A percentile compares a stretch with the other conserved stretches of the same genome.
Evolutionary conservation across 345 rosid genomes (phyloP).

Genomic region (rapeseed (Brassica napus)): DNA sequence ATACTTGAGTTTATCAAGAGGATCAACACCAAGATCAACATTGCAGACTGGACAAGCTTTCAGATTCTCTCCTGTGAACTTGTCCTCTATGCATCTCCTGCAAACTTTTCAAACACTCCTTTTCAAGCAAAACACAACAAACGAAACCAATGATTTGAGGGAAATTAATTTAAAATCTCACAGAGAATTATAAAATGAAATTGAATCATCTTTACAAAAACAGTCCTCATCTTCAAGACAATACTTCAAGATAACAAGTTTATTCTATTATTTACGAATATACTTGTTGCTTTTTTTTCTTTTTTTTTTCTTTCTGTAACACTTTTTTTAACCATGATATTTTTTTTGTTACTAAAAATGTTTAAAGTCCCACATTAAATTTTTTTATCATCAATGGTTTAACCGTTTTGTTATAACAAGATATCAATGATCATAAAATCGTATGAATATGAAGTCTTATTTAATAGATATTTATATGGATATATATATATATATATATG

Average conservation of each 20-base stretch:
- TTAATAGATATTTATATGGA: too few relatives aligned
- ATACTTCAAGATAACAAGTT: not conserved
- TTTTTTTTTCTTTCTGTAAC: too few relatives aligned
- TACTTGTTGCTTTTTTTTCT: not conserved
- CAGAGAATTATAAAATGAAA: not conserved
- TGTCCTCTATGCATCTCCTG: conserved; percentile 25
- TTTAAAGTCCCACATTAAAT: too few relatives aligned
- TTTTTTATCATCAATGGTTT: too few relatives aligned
- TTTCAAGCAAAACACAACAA: conserved; percentile 3
- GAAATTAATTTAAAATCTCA: not conserved
- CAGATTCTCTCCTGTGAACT: not conserved
- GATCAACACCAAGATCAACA: conserved; percentile 29
- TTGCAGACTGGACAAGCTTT: conserved; percentile 33
- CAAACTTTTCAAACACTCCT: conserved; percentile 19
- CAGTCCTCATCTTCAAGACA: not conserved
- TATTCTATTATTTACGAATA: not conserved
- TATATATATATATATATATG: too few relatives aligned
- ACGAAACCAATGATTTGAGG: not conserved
- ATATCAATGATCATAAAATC: too few relatives aligned
- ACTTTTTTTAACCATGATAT: too few relatives aligned
- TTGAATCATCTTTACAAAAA: not conserved
- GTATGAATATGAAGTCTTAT: too few relatives aligned
- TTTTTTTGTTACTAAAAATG: too few relatives aligned
- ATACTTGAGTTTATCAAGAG: conserved; percentile 26
- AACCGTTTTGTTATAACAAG: too few relatives aligned